These are phyloP conservation scores for Gastrodia elata DNA, from an alignment of 106 monocot species.

Conservation along the genomic window DNA sequence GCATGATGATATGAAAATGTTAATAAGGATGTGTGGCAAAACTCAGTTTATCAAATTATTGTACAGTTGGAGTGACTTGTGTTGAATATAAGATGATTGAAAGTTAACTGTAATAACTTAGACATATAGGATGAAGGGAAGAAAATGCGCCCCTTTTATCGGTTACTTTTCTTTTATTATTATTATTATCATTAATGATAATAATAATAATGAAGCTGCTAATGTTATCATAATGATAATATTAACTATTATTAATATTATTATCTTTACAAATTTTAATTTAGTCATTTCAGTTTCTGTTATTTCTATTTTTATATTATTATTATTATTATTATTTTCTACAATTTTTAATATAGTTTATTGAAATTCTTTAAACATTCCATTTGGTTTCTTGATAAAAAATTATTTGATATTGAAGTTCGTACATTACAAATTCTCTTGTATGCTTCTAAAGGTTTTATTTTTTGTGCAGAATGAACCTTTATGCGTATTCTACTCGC, in stretches of 20 bases:
- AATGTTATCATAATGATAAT: no score
- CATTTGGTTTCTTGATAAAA: neutral
- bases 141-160: no score
- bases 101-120: neutral
- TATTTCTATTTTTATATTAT: no score
- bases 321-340: neutral
- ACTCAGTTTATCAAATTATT: neutral
- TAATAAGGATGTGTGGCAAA: neutral
- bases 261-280: no score
- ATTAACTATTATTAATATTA: no score
- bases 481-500: slow-evolving; percentile 52
- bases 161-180: no score
- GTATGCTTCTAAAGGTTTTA: neutral
- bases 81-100: neutral
- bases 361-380: neutral
- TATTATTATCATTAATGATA: neutral
- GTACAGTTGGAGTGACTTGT: neutral
- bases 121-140: neutral
- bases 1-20: neutral
- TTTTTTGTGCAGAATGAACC: slow-evolving; percentile 35
- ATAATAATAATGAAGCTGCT: no score
- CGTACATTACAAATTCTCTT: neutral
- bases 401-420: neutral
- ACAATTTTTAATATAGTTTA: neutral
- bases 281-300: no score